Conservation (phyloP, 2,329 filamentous ascomycete genomes). For the Stemphylium beticola region DNA sequence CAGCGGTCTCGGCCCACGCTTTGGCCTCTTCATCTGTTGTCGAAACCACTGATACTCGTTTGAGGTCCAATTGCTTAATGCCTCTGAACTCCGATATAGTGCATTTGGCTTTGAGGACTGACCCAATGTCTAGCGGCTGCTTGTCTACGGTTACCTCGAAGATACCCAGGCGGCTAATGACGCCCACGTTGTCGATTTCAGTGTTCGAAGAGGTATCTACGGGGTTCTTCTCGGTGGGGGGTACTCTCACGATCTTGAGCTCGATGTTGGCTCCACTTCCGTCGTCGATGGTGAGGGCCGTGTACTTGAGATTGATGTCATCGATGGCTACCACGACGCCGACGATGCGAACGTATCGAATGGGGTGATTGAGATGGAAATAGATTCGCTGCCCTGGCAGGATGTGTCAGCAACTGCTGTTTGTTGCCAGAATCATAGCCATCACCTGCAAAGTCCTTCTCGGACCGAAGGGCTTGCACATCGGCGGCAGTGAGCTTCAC, state of each 20-base stretch:
- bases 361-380: conserved; percentile 62
- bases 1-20: conserved; percentile 59
- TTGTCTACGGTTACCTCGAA: conserved; percentile 51
- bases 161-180: conserved; percentile 45
- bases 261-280: conserved; percentile 65
- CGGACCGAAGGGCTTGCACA: conserved; percentile 59
- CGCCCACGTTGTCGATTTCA: conserved; percentile 46
- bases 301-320: conserved; percentile 49
- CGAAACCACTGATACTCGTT: conserved; percentile 57
- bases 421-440: neutral
- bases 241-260: conserved; percentile 56
- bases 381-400: conserved; percentile 60
- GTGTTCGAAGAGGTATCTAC: conserved; percentile 45
- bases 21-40: conserved; percentile 62
- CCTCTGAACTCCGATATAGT: conserved; percentile 60
- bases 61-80: conserved; percentile 60
- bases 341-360: conserved; percentile 55
- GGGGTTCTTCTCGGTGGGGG: conserved; percentile 30
- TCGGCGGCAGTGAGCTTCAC: conserved; percentile 65
- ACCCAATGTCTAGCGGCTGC: conserved; percentile 53
- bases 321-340: conserved; percentile 55
- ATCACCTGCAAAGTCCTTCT: conserved; percentile 59
- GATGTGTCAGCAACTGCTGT: neutral
- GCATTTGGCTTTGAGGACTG: conserved; percentile 63
- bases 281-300: conserved; percentile 65